Percentiles rank a stretch among this genome's conserved stretches.
Evolutionary conservation across 768 basidiomycete species (phyloP).

Genomic region (Boletus patriciae): DNA sequence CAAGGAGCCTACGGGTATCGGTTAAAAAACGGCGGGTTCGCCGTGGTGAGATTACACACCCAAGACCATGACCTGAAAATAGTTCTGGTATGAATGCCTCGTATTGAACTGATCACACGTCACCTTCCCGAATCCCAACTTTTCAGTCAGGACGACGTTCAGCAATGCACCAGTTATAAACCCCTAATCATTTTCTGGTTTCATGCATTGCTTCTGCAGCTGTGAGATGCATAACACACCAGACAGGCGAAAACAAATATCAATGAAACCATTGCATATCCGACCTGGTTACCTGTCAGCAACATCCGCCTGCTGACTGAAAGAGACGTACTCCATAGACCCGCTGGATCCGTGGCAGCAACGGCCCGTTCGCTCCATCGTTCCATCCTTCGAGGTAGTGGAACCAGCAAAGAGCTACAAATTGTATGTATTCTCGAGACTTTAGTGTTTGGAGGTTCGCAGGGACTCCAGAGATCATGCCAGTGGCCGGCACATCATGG

Average conservation of each 20-base stretch:
- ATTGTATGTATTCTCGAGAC: slow-evolving; percentile 42
- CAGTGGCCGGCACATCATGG: neutral
- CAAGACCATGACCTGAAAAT: slow-evolving; percentile 39
- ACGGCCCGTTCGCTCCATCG: slow-evolving; percentile 71
- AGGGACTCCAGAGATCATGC: neutral
- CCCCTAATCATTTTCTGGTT: slow-evolving; percentile 30
- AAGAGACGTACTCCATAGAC: slow-evolving; percentile 44
- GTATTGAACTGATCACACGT: neutral
- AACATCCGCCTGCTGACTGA: neutral
- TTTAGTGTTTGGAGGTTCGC: slow-evolving; percentile 10
- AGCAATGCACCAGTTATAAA: slow-evolving; percentile 45
- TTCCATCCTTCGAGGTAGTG: slow-evolving; percentile 75
- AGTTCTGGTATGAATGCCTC: neutral
- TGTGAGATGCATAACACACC: slow-evolving; percentile 27
- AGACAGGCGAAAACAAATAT: slow-evolving; percentile 53
- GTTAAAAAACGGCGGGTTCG: neutral
- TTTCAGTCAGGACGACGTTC: slow-evolving; percentile 48
- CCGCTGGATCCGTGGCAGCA: slow-evolving; percentile 69
- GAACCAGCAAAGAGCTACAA: slow-evolving; percentile 53
- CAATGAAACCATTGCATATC: slow-evolving; percentile 52
- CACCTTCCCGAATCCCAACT: slow-evolving; percentile 35
- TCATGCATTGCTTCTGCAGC: slow-evolving; percentile 16
- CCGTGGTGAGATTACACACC: slow-evolving; percentile 22
- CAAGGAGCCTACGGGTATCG: slow-evolving; percentile 43
- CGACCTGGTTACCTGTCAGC: slow-evolving; percentile 36